Percentiles rank a stretch among this genome's conserved stretches.
Evolutionary conservation across 495 filamentous ascomycete genomes (phyloP).

Genomic region (Hyaloscypha variabilis): DNA sequence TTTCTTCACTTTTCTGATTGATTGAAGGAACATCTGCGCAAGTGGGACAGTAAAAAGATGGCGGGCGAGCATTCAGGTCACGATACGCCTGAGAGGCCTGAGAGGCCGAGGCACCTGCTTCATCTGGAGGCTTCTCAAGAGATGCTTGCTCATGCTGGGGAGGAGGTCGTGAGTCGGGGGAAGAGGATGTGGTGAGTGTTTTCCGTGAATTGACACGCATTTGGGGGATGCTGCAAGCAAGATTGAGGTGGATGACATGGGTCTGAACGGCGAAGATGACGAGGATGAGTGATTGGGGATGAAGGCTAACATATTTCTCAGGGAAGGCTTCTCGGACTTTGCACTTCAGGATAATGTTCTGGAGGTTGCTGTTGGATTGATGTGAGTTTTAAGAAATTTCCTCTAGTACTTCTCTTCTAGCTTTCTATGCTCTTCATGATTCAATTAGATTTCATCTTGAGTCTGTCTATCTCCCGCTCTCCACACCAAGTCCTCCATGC

Average conservation of each 20-base stretch:
- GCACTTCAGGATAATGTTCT: slow-evolving; percentile 75
- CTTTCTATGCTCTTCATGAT: neutral
- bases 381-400: slow-evolving; percentile 44
- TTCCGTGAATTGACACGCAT: too few relatives aligned
- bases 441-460: neutral
- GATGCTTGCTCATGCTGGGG: slow-evolving; percentile 25
- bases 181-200: slow-evolving; percentile 45
- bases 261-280: too few relatives aligned
- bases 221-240: too few relatives aligned
- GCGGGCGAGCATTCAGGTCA: neutral
- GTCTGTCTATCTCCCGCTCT: neutral
- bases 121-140: slow-evolving; percentile 29
- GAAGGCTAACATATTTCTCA: neutral
- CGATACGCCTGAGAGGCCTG: neutral
- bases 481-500: too few relatives aligned
- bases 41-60: neutral
- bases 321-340: slow-evolving; percentile 66
- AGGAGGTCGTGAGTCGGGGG: slow-evolving; percentile 31
- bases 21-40: neutral
- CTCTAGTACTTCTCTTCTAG: too few relatives aligned
- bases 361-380: slow-evolving; percentile 75
- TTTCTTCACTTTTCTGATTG: neutral
- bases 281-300: too few relatives aligned
- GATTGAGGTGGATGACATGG: too few relatives aligned
- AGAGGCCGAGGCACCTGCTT: slow-evolving; percentile 16